Conservation (phyloP, 371 early-diverging fungal genomes). For the Lichtheimia corymbifera region DNA sequence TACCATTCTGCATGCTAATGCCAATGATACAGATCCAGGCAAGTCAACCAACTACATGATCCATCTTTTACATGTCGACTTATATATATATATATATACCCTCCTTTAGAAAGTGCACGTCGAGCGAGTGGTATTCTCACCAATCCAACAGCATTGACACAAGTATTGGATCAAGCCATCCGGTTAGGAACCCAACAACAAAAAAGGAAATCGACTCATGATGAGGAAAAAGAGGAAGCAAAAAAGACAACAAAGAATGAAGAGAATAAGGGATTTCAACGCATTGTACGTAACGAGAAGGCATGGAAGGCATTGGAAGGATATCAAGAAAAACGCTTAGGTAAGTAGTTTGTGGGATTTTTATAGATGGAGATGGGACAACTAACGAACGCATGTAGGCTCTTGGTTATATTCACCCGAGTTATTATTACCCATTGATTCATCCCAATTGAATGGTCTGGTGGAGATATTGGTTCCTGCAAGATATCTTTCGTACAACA, state of each 20-base stretch:
- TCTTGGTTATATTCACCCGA: constrained; percentile 53
- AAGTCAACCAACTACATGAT: not conserved
- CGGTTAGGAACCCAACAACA: constrained; percentile 8
- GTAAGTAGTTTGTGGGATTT: constrained; percentile 19
- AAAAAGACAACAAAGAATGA: not conserved
- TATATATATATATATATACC: no score
- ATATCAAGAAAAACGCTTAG: constrained; percentile 41
- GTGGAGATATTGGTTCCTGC: constrained; percentile 60
- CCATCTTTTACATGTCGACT: not conserved
- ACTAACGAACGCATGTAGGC: constrained; percentile 31
- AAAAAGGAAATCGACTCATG: constrained; percentile 1
- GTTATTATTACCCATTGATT: constrained; percentile 49
- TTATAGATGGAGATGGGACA: not conserved
- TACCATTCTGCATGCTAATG: constrained; percentile 22
- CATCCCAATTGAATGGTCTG: constrained; percentile 52
- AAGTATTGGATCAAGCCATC: constrained; percentile 16
- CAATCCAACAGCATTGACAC: constrained; percentile 10
- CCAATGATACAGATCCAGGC: not conserved
- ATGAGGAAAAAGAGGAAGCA: not conserved
- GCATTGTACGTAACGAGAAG: constrained; percentile 56
- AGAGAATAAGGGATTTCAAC: constrained; percentile 13
- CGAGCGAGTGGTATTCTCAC: not conserved
- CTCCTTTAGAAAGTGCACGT: not conserved
- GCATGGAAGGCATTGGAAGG: constrained; percentile 43
- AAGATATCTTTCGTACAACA: constrained; percentile 55